These are phyloP conservation scores for Leccinum ochraceum DNA, from an alignment of 768 basidiomycete genomes.

Conservation along the genomic window DNA sequence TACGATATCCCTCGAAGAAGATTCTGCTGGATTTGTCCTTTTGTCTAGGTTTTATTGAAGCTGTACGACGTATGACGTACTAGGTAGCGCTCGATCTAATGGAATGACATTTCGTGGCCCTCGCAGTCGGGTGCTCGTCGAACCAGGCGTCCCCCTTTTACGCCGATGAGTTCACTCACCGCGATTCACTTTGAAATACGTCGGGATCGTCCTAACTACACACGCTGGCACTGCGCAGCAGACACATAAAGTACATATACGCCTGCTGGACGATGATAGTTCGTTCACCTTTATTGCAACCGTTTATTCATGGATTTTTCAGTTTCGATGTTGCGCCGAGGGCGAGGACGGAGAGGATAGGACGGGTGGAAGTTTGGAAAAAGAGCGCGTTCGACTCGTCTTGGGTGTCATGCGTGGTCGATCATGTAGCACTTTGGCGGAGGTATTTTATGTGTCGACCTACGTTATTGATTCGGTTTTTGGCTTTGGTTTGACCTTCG, in stretches of 20 bases:
- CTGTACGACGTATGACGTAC: background rate
- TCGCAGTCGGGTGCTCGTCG: background rate
- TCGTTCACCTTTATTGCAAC: slow-evolving; percentile 28
- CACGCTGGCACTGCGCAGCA: slow-evolving; percentile 21
- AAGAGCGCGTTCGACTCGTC: too few species aligned
- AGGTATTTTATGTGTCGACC: background rate
- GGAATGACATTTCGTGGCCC: background rate
- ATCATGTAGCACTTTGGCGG: background rate
- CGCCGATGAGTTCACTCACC: background rate
- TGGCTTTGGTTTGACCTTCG: too few species aligned
- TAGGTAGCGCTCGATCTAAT: background rate
- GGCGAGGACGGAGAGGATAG: too few species aligned
- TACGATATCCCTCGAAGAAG: background rate
- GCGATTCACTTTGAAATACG: slow-evolving; percentile 26
- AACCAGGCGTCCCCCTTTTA: too few species aligned
- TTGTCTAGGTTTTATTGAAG: background rate
- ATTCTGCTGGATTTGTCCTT: background rate
- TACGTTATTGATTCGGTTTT: background rate
- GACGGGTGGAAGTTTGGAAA: too few species aligned
- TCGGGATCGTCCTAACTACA: too few species aligned
- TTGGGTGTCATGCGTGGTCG: too few species aligned
- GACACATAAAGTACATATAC: slow-evolving; percentile 36
- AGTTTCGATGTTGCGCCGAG: background rate
- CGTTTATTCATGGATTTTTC: slow-evolving; percentile 26
- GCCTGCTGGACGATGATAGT: slow-evolving; percentile 47